Percentiles rank a stretch among this genome's conserved stretches.
These are phyloP conservation scores for Tylopilus cervinicoccineus DNA, from an alignment of 768 basidiomycete species.

Conservation along the genomic window DNA sequence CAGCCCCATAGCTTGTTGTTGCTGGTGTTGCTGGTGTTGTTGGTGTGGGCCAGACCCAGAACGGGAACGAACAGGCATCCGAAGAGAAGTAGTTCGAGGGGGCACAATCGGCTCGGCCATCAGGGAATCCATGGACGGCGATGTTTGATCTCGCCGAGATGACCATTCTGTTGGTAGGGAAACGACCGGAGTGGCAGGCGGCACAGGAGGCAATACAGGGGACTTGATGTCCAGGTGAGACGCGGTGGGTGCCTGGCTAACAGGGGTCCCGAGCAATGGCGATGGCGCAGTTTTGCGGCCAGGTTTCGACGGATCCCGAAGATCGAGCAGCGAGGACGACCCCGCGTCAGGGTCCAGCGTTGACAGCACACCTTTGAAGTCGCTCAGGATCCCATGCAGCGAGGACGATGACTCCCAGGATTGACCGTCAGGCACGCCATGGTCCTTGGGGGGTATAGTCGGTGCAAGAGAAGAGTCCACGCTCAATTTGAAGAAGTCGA, in stretches of 20 bases:
- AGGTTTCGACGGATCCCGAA: slow-evolving; percentile 63
- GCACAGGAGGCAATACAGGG: slow-evolving; percentile 14
- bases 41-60: slow-evolving; percentile 28
- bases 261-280: slow-evolving; percentile 38
- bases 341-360: slow-evolving; percentile 56
- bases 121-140: slow-evolving; percentile 49
- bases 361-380: slow-evolving; percentile 70
- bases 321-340: slow-evolving; percentile 51
- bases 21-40: slow-evolving; percentile 13
- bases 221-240: slow-evolving; percentile 20
- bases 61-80: slow-evolving; percentile 29
- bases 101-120: slow-evolving; percentile 33
- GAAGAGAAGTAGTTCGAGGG: slow-evolving; percentile 30
- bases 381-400: slow-evolving; percentile 60
- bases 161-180: slow-evolving; percentile 23
- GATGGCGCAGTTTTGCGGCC: slow-evolving; percentile 38
- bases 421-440: slow-evolving; percentile 17
- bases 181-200: slow-evolving; percentile 21
- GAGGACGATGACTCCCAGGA: slow-evolving; percentile 43
- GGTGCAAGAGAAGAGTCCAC: slow-evolving; percentile 34
- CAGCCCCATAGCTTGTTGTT: slow-evolving; percentile 17
- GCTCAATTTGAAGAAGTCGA: slow-evolving; percentile 48
- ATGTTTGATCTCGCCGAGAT: slow-evolving; percentile 27
- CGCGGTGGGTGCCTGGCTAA: slow-evolving; percentile 22
- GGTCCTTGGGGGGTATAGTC: slow-evolving; percentile 34